phyloP scores from a whole-genome alignment of 805 yeast genomes.

The Teunomyces funiuensis region DNA sequence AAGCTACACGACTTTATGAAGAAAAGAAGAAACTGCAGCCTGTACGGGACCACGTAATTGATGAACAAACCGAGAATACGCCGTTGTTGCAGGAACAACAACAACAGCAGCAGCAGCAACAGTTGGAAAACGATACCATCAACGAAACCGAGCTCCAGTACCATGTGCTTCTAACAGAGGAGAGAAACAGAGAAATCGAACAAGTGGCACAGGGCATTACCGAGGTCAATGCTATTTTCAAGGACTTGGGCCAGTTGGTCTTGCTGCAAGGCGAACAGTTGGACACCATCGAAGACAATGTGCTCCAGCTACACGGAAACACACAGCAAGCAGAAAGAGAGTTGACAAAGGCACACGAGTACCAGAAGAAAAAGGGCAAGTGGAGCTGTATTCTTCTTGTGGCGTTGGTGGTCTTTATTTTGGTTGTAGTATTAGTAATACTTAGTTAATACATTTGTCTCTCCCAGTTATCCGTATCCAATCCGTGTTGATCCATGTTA shows the following conservation, averaged over 20 bases:
- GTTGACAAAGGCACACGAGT: slow-evolving; percentile 68
- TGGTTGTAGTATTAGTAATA: slow-evolving; percentile 58
- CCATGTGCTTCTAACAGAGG: slow-evolving; percentile 64
- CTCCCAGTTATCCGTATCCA: neutral
- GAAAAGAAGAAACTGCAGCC: slow-evolving; percentile 42
- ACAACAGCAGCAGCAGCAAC: slow-evolving; percentile 27
- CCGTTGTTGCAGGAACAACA: slow-evolving; percentile 36
- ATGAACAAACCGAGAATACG: slow-evolving; percentile 27
- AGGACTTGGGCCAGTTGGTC: slow-evolving; percentile 75
- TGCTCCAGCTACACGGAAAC: slow-evolving; percentile 60
- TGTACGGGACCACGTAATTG: slow-evolving; percentile 12
- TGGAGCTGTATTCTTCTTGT: slow-evolving; percentile 71
- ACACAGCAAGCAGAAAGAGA: slow-evolving; percentile 72
- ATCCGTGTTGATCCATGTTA: neutral
- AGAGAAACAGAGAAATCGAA: slow-evolving; percentile 69
- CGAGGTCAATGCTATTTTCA: slow-evolving; percentile 83
- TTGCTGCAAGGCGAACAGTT: slow-evolving; percentile 82
- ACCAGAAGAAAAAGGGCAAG: slow-evolving; percentile 66
- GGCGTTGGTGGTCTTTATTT: slow-evolving; percentile 55
- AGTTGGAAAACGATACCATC: slow-evolving; percentile 39
- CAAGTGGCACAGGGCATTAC: slow-evolving; percentile 75
- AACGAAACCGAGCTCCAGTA: slow-evolving; percentile 56
- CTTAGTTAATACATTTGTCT: slow-evolving; percentile 30
- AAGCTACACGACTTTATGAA: slow-evolving; percentile 45
- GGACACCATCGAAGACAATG: slow-evolving; percentile 80